phyloP scores from a whole-genome alignment of 108 stramenopile species.

The Seminavis robusta region DNA sequence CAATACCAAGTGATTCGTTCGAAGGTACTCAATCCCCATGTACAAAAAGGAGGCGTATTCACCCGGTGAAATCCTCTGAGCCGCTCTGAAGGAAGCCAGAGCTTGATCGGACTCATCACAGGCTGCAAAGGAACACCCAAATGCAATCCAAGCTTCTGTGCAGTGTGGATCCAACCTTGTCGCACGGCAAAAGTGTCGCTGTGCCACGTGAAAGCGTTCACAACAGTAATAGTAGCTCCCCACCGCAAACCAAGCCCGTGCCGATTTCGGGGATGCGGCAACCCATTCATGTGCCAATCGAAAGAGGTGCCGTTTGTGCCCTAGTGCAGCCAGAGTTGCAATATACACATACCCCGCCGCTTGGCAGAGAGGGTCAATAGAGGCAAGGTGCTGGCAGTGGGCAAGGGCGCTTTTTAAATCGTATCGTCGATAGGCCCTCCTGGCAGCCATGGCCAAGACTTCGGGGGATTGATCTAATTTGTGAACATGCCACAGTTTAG shows the following conservation, averaged over 20 bases:
- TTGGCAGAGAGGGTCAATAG: slow-evolving; percentile 67
- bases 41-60: slow-evolving; percentile 83
- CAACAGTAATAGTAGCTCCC: slow-evolving; percentile 92
- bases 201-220: slow-evolving; percentile 86
- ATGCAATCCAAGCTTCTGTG: slow-evolving; percentile 92
- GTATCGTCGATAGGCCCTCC: slow-evolving; percentile 64
- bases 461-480: slow-evolving; percentile 62
- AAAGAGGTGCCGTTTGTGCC: slow-evolving; percentile 84
- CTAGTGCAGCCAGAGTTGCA: slow-evolving; percentile 75
- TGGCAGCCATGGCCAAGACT: slow-evolving; percentile 71
- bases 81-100: slow-evolving; percentile 90
- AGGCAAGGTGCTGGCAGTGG: slow-evolving; percentile 59
- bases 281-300: slow-evolving; percentile 91
- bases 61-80: slow-evolving; percentile 83
- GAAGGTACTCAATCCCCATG: slow-evolving; percentile 95
- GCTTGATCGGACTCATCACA: slow-evolving; percentile 97
- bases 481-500: slow-evolving; percentile 46
- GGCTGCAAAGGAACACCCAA: slow-evolving; percentile 89
- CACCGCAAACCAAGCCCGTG: slow-evolving; percentile 90
- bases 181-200: slow-evolving; percentile 90
- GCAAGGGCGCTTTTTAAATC: slow-evolving; percentile 49
- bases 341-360: slow-evolving; percentile 58
- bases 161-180: slow-evolving; percentile 82
- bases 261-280: slow-evolving; percentile 79
- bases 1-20: slow-evolving; percentile 93